Conservation (phyloP, 148 eudicot genomes). For the Silene conica region DNA sequence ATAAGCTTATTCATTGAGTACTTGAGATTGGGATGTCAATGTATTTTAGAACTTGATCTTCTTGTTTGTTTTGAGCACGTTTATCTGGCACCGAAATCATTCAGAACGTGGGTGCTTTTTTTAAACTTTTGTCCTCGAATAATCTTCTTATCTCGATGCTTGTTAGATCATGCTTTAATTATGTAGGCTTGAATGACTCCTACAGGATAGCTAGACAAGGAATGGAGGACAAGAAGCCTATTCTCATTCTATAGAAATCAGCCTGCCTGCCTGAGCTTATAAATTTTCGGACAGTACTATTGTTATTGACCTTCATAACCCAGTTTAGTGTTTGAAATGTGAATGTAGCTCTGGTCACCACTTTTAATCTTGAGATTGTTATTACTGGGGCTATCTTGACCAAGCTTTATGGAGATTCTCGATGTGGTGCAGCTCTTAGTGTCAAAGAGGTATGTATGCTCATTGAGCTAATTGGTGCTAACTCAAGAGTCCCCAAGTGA, state of each 20-base stretch:
- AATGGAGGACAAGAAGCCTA: conserved; percentile 70
- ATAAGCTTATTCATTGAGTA: too few species aligned
- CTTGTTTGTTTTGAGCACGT: neutral
- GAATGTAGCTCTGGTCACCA: conserved; percentile 75
- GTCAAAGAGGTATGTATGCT: conserved; percentile 72
- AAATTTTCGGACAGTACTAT: neutral
- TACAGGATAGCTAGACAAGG: conserved; percentile 87
- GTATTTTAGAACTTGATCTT: neutral
- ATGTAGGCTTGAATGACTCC: conserved; percentile 11
- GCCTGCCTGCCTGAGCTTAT: neutral
- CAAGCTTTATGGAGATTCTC: conserved; percentile 94
- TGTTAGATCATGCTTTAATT: conserved; percentile 1
- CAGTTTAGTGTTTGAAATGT: conserved; percentile 17
- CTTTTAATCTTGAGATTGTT: conserved; percentile 89
- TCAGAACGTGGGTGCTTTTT: neutral
- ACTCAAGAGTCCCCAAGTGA: conserved; percentile 3
- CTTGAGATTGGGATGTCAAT: too few species aligned
- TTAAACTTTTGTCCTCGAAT: neutral
- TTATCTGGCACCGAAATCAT: neutral
- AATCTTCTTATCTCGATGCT: neutral
- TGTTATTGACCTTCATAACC: neutral
- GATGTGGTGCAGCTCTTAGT: conserved; percentile 99
- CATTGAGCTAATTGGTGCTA: neutral
- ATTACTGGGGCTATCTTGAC: conserved; percentile 96
- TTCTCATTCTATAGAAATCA: conserved; percentile 26